A percentile compares a stretch with the other conserved stretches of the same genome.
phyloP scores from a whole-genome alignment of 148 eudicot species.

The Talinum fruticosum region DNA sequence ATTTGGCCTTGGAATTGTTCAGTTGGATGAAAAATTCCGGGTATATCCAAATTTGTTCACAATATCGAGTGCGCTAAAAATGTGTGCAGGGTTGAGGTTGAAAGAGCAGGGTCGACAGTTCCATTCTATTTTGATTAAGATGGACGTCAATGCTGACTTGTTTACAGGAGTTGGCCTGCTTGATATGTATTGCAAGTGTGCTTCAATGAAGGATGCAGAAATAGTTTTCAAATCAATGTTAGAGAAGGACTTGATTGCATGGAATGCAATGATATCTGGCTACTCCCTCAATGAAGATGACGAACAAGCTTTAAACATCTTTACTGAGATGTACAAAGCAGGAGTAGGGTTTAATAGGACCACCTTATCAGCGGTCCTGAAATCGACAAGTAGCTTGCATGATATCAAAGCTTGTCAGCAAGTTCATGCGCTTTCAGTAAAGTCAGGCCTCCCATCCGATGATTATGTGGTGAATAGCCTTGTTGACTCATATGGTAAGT shows the following conservation, averaged over 20 bases:
- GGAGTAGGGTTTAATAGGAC: slow-evolving; percentile 52
- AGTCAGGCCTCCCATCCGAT: slow-evolving; percentile 50
- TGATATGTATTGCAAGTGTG: slow-evolving; percentile 72
- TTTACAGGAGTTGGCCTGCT: slow-evolving; percentile 58
- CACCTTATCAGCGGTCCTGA: slow-evolving; percentile 55
- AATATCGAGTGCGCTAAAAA: slow-evolving; percentile 71
- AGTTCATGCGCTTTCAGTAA: slow-evolving; percentile 53
- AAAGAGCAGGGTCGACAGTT: slow-evolving; percentile 57
- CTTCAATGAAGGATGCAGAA: slow-evolving; percentile 48
- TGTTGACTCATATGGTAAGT: slow-evolving; percentile 62
- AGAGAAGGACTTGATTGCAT: slow-evolving; percentile 49
- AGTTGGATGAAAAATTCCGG: slow-evolving; percentile 51
- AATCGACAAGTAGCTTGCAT: slow-evolving; percentile 48
- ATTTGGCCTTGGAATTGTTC: slow-evolving; percentile 55
- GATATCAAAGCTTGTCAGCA: slow-evolving; percentile 35
- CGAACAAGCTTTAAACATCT: slow-evolving; percentile 42
- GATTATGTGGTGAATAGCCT: slow-evolving; percentile 56
- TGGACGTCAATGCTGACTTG: slow-evolving; percentile 44
- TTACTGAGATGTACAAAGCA: slow-evolving; percentile 38
- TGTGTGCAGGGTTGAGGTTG: slow-evolving; percentile 56
- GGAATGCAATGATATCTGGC: slow-evolving; percentile 69
- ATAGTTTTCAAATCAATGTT: slow-evolving; percentile 41
- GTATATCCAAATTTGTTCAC: slow-evolving; percentile 58
- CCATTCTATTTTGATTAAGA: slow-evolving; percentile 58
- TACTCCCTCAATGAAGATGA: slow-evolving; percentile 44